Evolutionary conservation across 129 eudicot species (phyloP).

Genomic region (Centaurea solstitialis): DNA sequence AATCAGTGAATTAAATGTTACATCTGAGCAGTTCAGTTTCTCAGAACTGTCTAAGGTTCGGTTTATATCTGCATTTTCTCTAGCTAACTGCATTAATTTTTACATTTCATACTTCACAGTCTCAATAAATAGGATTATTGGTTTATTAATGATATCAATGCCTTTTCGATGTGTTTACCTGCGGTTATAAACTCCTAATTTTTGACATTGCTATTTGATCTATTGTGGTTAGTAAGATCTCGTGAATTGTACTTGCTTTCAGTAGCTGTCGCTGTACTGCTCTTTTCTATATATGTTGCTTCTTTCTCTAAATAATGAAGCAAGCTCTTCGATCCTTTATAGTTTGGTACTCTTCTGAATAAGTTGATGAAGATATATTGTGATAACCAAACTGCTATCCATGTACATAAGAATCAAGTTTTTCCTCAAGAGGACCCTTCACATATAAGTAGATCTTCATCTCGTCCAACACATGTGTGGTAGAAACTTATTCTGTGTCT

Average conservation of each 20-base stretch:
- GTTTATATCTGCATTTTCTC: constrained; percentile 7
- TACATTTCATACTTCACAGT: neutral
- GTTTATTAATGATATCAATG: constrained; percentile 3
- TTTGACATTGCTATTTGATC: neutral
- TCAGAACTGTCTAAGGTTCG: constrained; percentile 71
- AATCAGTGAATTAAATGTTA: constrained; percentile 54
- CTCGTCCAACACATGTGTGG: neutral
- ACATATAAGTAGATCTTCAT: neutral
- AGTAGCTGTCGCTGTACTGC: neutral
- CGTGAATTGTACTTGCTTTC: neutral
- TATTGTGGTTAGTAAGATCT: no score
- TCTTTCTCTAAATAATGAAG: neutral
- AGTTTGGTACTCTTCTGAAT: neutral
- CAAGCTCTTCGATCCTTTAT: neutral
- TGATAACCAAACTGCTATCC: neutral
- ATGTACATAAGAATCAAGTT: neutral
- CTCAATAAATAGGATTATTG: neutral
- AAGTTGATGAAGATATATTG: neutral
- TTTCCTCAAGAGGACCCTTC: neutral
- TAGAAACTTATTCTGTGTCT: neutral
- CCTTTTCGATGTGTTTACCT: constrained; percentile 2
- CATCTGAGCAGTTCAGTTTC: constrained; percentile 51
- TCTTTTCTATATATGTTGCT: neutral
- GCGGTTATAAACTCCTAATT: constrained; percentile 1
- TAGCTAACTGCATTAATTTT: neutral